A percentile compares a stretch with the other conserved stretches of the same genome.
Conservation (phyloP, 805 yeast species). For the Pichia phayaonensis region DNA sequence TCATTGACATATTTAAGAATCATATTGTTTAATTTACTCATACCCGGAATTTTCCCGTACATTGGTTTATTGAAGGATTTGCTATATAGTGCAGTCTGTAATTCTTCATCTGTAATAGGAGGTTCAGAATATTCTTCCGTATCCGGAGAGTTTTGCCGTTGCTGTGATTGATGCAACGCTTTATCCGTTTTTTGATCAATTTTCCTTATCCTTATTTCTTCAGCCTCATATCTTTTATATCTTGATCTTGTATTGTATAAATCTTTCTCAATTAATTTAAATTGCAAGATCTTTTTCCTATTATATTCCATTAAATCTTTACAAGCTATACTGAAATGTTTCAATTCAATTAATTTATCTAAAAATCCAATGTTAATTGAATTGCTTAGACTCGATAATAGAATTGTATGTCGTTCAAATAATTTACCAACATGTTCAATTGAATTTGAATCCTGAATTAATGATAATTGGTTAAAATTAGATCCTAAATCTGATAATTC, state of each 20-base stretch:
- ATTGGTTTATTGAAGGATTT: constrained; percentile 21
- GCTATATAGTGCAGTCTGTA: constrained; percentile 25
- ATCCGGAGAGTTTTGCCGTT: constrained; percentile 10
- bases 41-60: constrained; percentile 30
- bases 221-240: constrained; percentile 21
- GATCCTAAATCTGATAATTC: constrained; percentile 49
- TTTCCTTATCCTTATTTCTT: constrained; percentile 25
- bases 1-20: constrained; percentile 28
- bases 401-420: constrained; percentile 62
- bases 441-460: constrained; percentile 33
- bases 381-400: constrained; percentile 33
- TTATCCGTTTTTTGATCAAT: constrained; percentile 26
- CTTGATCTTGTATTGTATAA: constrained; percentile 20
- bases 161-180: constrained; percentile 9
- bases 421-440: constrained; percentile 83
- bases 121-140: constrained; percentile 13
- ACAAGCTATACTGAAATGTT: constrained; percentile 25
- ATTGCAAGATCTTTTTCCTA: constrained; percentile 28
- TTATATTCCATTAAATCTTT: constrained; percentile 29
- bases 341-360: constrained; percentile 29
- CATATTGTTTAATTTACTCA: constrained; percentile 28
- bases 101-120: constrained; percentile 27
- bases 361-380: constrained; percentile 25
- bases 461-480: constrained; percentile 44
- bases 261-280: constrained; percentile 22